A percentile compares a stretch with the other conserved stretches of the same genome.
These are phyloP conservation scores for Crotalaria pallida DNA, from an alignment of 306 rosid genomes.

Conservation along the genomic window DNA sequence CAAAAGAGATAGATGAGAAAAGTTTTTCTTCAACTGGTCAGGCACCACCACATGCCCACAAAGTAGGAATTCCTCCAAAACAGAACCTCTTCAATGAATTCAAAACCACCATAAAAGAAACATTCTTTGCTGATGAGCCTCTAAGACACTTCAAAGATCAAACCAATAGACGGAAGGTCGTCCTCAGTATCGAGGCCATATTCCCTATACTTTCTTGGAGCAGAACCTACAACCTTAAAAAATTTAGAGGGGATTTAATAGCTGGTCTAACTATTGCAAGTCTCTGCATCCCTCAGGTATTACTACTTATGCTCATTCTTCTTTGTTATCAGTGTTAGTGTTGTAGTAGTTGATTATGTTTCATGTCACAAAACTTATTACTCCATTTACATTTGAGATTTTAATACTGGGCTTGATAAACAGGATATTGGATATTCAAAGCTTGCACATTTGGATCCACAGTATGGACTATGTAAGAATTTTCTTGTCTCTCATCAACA, in stretches of 20 bases:
- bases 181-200: conserved; percentile 69
- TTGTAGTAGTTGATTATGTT: too few relatives aligned
- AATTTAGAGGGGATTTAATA: conserved; percentile 75
- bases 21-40: conserved; percentile 32
- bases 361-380: too few relatives aligned
- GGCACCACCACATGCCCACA: conserved; percentile 41
- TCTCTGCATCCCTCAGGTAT: conserved; percentile 96
- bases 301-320: conserved; percentile 11
- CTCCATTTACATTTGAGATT: conserved; percentile 4
- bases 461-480: conserved; percentile 90
- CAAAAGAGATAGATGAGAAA: conserved; percentile 36
- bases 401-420: conserved; percentile 28
- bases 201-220: conserved; percentile 84
- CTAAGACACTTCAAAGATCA: conserved; percentile 81
- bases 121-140: conserved; percentile 88
- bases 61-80: conserved; percentile 76
- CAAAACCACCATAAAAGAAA: conserved; percentile 57
- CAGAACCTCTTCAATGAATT: conserved; percentile 77
- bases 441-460: conserved; percentile 85
- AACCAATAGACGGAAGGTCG: conserved; percentile 46
- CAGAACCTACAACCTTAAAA: conserved; percentile 54
- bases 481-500: neutral
- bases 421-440: conserved; percentile 92
- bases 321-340: too few relatives aligned
- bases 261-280: conserved; percentile 97